Evolutionary conservation across 2,329 filamentous ascomycete genomes (phyloP).

Genomic region (Botrytis pseudocinerea): DNA sequence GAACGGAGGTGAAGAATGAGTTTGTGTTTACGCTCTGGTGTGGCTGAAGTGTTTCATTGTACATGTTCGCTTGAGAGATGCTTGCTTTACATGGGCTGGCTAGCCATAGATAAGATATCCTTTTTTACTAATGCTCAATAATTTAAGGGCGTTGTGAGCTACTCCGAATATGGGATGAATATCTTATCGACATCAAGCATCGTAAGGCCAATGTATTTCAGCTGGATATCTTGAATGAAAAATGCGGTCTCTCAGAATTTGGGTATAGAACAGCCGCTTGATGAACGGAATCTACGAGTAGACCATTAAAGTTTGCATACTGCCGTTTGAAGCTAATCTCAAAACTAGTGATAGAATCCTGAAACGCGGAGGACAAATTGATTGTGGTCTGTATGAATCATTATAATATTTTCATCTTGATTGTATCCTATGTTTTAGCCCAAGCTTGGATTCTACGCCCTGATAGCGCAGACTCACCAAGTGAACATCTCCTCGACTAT

Average conservation of each 20-base stretch:
- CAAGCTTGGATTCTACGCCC: not conserved
- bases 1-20: no score
- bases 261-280: not conserved
- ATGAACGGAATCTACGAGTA: no score
- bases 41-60: not conserved
- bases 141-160: not conserved
- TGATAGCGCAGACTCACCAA: conserved; percentile 2
- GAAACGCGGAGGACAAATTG: no score
- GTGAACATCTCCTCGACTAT: conserved; percentile 27
- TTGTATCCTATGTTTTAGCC: not conserved
- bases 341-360: not conserved
- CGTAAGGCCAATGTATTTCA: not conserved
- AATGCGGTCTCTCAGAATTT: not conserved
- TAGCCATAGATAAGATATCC: not conserved
- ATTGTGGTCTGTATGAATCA: not conserved
- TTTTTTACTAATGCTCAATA: not conserved
- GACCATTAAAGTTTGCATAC: no score
- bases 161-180: not conserved
- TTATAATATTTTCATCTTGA: not conserved
- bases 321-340: not conserved
- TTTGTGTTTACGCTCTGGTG: no score
- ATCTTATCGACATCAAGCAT: not conserved
- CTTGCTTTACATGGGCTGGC: accelerated
- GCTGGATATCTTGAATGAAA: not conserved
- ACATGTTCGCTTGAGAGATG: not conserved